Evolutionary conservation across 2,329 filamentous ascomycete species (phyloP).

Genomic region (Alternaria tenuissima): DNA sequence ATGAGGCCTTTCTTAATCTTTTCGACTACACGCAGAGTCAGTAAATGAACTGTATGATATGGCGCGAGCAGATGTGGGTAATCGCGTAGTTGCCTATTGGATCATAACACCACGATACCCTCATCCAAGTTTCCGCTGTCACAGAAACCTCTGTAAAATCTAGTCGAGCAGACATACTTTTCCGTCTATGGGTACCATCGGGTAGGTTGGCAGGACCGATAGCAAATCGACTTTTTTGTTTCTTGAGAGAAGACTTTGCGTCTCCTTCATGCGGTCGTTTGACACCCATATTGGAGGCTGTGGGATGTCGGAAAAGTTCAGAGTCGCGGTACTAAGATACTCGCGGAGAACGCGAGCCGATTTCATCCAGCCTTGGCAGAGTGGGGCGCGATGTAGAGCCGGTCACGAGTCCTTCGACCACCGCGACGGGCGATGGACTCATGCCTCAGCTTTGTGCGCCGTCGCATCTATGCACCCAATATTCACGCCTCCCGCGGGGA

Average conservation of each 20-base stretch:
- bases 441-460: constrained; percentile 14
- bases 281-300: constrained; percentile 59
- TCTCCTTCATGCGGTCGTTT: constrained; percentile 65
- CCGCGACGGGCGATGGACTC: constrained; percentile 18
- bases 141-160: neutral
- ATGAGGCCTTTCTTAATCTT: constrained; percentile 92
- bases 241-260: constrained; percentile 52
- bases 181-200: constrained; percentile 86
- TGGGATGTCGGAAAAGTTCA: constrained; percentile 6
- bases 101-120: neutral
- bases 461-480: constrained; percentile 7
- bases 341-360: constrained; percentile 17
- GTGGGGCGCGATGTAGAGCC: constrained; percentile 20
- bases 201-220: constrained; percentile 91
- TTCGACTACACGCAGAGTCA: constrained; percentile 64
- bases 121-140: neutral
- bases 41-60: neutral
- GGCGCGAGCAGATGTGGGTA: neutral
- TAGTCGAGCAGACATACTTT: constrained; percentile 59
- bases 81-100: neutral
- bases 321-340: constrained; percentile 5
- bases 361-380: constrained; percentile 31
- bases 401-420: constrained; percentile 15
- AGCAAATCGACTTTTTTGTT: constrained; percentile 74
- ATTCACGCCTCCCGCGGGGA: neutral